phyloP scores from a whole-genome alignment of 331 rosid genomes.

The Spiraea crenata region DNA sequence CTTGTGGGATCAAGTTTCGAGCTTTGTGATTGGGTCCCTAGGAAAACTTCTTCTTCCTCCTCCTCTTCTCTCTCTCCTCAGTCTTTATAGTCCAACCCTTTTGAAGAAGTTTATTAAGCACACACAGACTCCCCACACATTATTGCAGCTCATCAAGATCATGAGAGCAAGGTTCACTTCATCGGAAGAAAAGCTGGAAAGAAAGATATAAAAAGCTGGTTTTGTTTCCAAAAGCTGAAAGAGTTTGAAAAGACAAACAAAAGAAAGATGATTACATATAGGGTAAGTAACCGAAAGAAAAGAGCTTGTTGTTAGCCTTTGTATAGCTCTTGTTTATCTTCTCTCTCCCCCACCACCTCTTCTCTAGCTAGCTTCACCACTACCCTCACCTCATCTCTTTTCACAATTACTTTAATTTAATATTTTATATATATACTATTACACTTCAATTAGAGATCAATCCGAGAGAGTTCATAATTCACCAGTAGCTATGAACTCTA shows the following conservation, averaged over 20 bases:
- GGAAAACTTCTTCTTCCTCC: conserved; percentile 14
- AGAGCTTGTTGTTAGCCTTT: neutral
- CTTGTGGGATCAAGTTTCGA: conserved; percentile 87
- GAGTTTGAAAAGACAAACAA: conserved; percentile 66
- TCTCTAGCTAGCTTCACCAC: conserved; percentile 12
- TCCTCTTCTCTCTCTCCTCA: conserved; percentile 17
- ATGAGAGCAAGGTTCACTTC: conserved; percentile 1
- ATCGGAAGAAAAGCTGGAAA: conserved; percentile 44
- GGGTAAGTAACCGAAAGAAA: conserved; percentile 58
- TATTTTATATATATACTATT: neutral
- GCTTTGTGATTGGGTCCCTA: conserved; percentile 62
- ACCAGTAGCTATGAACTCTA: conserved; percentile 50
- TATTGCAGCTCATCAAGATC: conserved; percentile 36
- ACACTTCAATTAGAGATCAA: neutral
- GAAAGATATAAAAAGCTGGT: conserved; percentile 49
- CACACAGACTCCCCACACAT: conserved; percentile 37
- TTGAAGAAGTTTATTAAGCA: conserved; percentile 48
- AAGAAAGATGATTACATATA: conserved; percentile 52
- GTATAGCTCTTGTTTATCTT: conserved; percentile 8
- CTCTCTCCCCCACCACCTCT: neutral
- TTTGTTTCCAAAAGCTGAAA: conserved; percentile 44
- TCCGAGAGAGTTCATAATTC: conserved; percentile 8
- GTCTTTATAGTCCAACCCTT: conserved; percentile 9
- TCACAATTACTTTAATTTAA: neutral
- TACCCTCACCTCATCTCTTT: conserved; percentile 24